Conservation (phyloP, 2,329 filamentous ascomycete species). For the Pestalotiopsis fici region DNA sequence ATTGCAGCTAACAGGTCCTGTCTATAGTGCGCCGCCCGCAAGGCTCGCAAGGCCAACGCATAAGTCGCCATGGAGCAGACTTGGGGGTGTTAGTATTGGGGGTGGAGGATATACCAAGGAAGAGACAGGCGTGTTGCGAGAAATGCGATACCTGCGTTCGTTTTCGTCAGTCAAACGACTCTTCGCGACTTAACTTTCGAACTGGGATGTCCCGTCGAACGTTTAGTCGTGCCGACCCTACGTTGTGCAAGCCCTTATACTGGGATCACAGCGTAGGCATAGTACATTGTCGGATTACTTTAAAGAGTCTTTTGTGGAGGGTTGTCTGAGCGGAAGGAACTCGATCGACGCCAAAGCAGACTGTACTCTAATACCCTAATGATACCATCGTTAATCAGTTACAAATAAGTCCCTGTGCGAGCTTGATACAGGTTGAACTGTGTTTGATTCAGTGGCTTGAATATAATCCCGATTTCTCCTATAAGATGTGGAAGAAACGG, state of each 20-base stretch:
- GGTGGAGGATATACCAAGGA: slow-evolving; percentile 12
- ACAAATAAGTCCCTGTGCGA: neutral
- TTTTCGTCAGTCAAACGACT: slow-evolving; percentile 17
- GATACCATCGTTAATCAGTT: slow-evolving; percentile 9
- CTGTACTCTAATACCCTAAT: slow-evolving; percentile 15
- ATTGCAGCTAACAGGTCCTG: too few species aligned
- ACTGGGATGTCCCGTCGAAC: slow-evolving; percentile 7
- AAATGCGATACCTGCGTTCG: slow-evolving; percentile 20
- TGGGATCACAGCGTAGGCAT: neutral
- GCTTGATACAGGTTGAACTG: neutral
- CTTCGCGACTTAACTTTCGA: slow-evolving; percentile 17
- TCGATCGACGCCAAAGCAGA: slow-evolving; percentile 6
- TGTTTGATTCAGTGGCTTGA: neutral
- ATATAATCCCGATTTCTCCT: neutral
- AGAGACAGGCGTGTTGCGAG: slow-evolving; percentile 19
- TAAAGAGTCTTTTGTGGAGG: slow-evolving; percentile 1
- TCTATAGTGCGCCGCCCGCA: slow-evolving; percentile 21
- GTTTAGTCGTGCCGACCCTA: neutral
- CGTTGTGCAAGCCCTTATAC: neutral
- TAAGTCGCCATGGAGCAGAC: slow-evolving; percentile 18
- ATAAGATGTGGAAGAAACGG: neutral
- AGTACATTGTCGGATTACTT: neutral
- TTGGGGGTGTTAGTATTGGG: slow-evolving; percentile 12
- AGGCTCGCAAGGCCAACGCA: slow-evolving; percentile 18
- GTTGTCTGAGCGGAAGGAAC: slow-evolving; percentile 1